These are phyloP conservation scores for Pseudopyricularia javanii DNA, from an alignment of 2,329 filamentous ascomycete species.

Conservation along the genomic window DNA sequence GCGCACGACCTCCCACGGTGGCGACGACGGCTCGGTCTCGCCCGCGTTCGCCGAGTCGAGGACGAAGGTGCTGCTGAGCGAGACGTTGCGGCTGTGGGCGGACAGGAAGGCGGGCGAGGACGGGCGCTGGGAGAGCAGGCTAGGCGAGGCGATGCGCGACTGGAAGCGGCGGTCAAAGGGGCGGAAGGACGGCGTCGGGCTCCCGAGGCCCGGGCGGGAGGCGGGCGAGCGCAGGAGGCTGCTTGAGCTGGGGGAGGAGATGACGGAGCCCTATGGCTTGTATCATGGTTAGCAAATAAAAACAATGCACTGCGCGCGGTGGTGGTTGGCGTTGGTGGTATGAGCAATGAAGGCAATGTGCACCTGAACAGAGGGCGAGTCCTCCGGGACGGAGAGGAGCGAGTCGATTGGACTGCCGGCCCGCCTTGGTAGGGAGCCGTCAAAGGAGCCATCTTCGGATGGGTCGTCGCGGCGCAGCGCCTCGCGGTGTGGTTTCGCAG, in stretches of 20 bases:
- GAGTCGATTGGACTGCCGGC: conserved; percentile 59
- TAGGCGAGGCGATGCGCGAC: conserved; percentile 61
- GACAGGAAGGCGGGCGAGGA: conserved; percentile 67
- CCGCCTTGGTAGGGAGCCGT: conserved; percentile 34
- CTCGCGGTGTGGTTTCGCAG: conserved; percentile 30
- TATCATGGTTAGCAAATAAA: not conserved
- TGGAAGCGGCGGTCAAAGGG: conserved; percentile 94
- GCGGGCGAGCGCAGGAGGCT: conserved; percentile 59
- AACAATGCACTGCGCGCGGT: too few species aligned
- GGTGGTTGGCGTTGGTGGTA: too few species aligned
- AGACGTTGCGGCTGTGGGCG: conserved; percentile 71
- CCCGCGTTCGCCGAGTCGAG: conserved; percentile 32
- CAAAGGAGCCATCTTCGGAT: conserved; percentile 42
- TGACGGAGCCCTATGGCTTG: conserved; percentile 40
- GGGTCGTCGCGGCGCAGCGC: conserved; percentile 26
- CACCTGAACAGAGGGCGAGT: conserved; percentile 74
- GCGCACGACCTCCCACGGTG: conserved; percentile 92
- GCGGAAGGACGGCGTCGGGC: conserved; percentile 71
- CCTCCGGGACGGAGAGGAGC: conserved; percentile 62
- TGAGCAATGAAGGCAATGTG: too few species aligned
- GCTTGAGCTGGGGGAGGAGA: conserved; percentile 60
- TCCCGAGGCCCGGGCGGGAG: conserved; percentile 51
- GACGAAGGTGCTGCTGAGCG: conserved; percentile 58
- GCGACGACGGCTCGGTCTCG: conserved; percentile 58
- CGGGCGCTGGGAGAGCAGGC: conserved; percentile 49